phyloP scores from a whole-genome alignment of 2,329 filamentous ascomycete species.

The Stachybotrys chartarum region DNA sequence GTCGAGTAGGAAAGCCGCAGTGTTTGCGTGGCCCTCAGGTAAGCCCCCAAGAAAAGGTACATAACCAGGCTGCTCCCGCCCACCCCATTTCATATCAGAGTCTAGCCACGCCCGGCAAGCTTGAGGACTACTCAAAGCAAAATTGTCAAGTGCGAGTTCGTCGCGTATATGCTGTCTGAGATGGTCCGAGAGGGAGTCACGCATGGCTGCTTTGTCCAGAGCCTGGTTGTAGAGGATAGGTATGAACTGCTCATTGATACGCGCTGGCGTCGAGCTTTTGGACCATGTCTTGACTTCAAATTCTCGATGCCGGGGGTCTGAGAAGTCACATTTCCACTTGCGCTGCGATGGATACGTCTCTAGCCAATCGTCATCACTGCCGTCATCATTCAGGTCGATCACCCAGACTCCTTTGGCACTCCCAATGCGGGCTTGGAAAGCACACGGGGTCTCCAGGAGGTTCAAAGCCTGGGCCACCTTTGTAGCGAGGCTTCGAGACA shows the following conservation, averaged over 20 bases:
- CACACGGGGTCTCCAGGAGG: constrained; percentile 49
- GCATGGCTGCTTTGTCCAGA: constrained; percentile 34
- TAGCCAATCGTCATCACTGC: constrained; percentile 50
- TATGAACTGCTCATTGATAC: constrained; percentile 62
- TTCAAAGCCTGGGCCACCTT: constrained; percentile 44
- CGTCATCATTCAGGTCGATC: constrained; percentile 41
- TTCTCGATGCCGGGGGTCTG: constrained; percentile 45
- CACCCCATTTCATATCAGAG: constrained; percentile 24
- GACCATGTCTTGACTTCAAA: constrained; percentile 53
- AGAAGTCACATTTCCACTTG: constrained; percentile 54
- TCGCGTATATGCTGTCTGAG: constrained; percentile 41
- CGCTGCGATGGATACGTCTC: constrained; percentile 58
- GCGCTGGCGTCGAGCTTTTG: constrained; percentile 31
- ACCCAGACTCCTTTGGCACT: constrained; percentile 74
- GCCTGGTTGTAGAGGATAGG: constrained; percentile 59
- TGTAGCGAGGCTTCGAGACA: constrained; percentile 53
- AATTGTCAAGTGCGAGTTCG: constrained; percentile 45
- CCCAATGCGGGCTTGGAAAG: constrained; percentile 63
- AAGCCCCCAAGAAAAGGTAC: constrained; percentile 42
- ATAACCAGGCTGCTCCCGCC: constrained; percentile 29
- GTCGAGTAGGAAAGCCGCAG: constrained; percentile 46
- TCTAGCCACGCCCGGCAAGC: constrained; percentile 48
- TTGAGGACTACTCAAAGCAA: constrained; percentile 40
- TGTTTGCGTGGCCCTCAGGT: constrained; percentile 42
- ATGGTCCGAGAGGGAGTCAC: constrained; percentile 37